Conservation (phyloP, 139 green algal species). For the Tetradesmus obliquus region DNA sequence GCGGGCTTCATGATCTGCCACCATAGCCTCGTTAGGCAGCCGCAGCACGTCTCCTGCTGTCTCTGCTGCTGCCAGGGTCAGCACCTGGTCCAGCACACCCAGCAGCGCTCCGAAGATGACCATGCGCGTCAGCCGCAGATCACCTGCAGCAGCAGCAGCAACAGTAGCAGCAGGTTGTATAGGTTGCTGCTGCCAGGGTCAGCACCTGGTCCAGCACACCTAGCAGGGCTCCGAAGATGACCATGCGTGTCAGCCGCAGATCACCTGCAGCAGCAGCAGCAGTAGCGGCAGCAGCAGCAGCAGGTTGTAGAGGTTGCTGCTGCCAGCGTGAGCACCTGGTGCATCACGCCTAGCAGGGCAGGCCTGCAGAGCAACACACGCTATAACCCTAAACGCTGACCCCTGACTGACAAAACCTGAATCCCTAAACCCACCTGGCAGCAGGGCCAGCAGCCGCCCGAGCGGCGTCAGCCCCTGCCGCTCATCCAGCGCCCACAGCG, state of each 20-base stretch:
- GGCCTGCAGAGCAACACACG: too few relatives aligned
- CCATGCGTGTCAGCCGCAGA: constrained; percentile 8
- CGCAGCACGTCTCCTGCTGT: background rate
- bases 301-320: too few relatives aligned
- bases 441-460: constrained; percentile 24
- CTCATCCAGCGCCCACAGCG: background rate
- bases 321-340: too few relatives aligned
- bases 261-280: background rate
- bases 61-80: constrained; percentile 39
- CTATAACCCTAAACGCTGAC: too few relatives aligned
- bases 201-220: constrained; percentile 25
- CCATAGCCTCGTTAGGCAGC: constrained; percentile 1
- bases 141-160: background rate
- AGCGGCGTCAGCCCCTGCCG: constrained; percentile 34
- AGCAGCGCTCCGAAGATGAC: constrained; percentile 35
- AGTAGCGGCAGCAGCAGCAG: background rate
- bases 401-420: too few relatives aligned
- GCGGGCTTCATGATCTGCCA: background rate
- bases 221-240: constrained; percentile 33
- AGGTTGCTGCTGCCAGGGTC: background rate
- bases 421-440: constrained; percentile 1
- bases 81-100: constrained; percentile 23
- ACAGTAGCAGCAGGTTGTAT: background rate
- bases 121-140: constrained; percentile 9
- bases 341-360: too few relatives aligned